A percentile compares a stretch with the other conserved stretches of the same genome.
These are phyloP conservation scores for Keithomyces neogunnii DNA, from an alignment of 2,329 filamentous ascomycete genomes.

Conservation along the genomic window DNA sequence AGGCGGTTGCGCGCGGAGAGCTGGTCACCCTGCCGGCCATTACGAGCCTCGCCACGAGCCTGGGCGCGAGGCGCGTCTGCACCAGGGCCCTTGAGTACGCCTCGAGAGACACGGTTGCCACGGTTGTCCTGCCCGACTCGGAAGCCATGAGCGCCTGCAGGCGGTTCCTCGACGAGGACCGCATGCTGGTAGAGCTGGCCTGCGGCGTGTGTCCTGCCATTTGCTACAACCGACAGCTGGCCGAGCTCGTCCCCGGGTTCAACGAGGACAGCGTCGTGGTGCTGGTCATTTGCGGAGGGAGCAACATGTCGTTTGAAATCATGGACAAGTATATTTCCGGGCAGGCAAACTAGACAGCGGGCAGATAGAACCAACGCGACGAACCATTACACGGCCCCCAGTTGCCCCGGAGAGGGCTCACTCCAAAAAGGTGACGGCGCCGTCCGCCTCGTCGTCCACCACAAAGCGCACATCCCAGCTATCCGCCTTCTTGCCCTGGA, in stretches of 20 bases:
- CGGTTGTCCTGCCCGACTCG: conserved; percentile 17
- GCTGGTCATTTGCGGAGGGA: conserved; percentile 23
- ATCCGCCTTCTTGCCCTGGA: background rate
- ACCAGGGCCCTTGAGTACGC: conserved; percentile 29
- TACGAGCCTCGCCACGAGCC: conserved; percentile 60
- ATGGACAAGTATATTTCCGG: conserved; percentile 11
- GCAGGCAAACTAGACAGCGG: background rate
- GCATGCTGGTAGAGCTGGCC: conserved; percentile 20
- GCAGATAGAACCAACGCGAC: no score
- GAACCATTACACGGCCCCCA: no score
- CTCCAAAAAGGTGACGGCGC: background rate
- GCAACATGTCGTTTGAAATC: conserved; percentile 23
- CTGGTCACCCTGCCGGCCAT: conserved; percentile 59
- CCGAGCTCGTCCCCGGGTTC: conserved; percentile 13
- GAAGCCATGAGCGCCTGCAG: conserved; percentile 19
- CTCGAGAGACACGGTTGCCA: conserved; percentile 16
- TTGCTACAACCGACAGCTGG: conserved; percentile 16
- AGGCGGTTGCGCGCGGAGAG: conserved; percentile 42
- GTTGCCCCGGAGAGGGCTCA: no score
- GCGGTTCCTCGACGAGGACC: conserved; percentile 20
- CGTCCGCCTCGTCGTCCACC: background rate
- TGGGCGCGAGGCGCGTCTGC: conserved; percentile 62
- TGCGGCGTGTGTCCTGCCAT: conserved; percentile 21
- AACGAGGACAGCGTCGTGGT: conserved; percentile 18
- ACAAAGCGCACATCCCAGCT: no score